Evolutionary conservation across 371 early-diverging fungal genomes (phyloP), one percentile per base, ranked within the genome.

Genomic region (Mucor lusitanicus): DNA sequence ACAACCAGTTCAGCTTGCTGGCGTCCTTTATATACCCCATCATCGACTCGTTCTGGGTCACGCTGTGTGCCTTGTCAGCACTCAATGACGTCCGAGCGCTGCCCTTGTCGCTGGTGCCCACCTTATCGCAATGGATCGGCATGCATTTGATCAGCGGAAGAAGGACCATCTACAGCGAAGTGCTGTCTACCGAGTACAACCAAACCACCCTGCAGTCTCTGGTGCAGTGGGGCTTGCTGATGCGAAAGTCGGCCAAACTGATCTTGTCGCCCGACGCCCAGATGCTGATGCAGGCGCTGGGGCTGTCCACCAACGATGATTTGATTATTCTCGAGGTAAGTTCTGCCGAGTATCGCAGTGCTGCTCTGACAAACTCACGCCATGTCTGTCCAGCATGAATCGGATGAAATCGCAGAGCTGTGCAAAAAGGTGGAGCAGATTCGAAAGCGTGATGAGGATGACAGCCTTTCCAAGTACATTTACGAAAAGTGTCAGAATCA

Each of bases 61-160:
- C 72, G 4, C 27, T 73, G 3, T 77, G 77, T 50, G 68, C 71
- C 3, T 54, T 77, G 2, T 77, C 77, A 3, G 69, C 64, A 3
- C 56, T 77, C 5, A 64, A 68, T 21, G 71, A 71, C 42, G 69
- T 74, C 40, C 63, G 57, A 19, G 66, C 60, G 8, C 48, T 77
- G 11, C 77, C 77, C 3, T 44, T 69, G 23, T 64, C 74, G 6
- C 13, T 74, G 1, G 59, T 77, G 5, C 77, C 77, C 9, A 64
- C 67, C 1, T 28, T 77, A 30, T 64, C 71, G 9, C 77, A 74
- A 40, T 78, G 79, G 74, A 71, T 78, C 11, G 79, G 76, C 27
- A 71, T 76, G 63, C 79, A 78, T 42, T 55, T 78, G 32, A 78
- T 75, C 48, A 75, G 76, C 23, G 79, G 79, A 15, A 55, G 74